Evolutionary conservation across 352 stramenopile species (phyloP), one percentile per base, ranked within the genome.

Genomic region (Phytophthora pini): DNA sequence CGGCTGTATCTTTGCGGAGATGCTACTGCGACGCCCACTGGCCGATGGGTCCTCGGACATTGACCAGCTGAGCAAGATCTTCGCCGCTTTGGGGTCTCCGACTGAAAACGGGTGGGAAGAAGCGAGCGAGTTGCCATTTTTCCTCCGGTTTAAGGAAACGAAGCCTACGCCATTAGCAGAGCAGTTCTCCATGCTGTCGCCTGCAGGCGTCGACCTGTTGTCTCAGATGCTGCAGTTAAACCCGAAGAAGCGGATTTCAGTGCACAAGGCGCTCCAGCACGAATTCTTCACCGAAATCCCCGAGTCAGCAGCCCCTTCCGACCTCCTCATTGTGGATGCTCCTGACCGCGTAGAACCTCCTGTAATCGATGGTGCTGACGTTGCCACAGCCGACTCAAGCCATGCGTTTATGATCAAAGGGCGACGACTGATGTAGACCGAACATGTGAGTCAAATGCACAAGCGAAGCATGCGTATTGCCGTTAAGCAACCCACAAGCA

Each of bases 1-100:
- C 3, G 87, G 87, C 29, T 95, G 85, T 56, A 88, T 95, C 51
- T 93, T 95, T 44, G 83, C 78, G 2, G 87, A 95, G 62, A 74
- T 95, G 74, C 40, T 93, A 44, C 61, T 91, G 48, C 80, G 83
- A 15, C 62, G 62, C 27, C 76, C 83, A 2, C 78, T 87, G 32
- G 87, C 89, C 7, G 82, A 92, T 20, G 85, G 87, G 2, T 71
- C 68, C 1, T 93, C 87, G 17, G 87, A 93, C 52, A 93, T 95
- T 57, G 87, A 93, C 40, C 83, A 93, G 64, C 72, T 94, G 17
- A 92, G 82, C 59, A 74, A 78, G 61, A 87, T 94, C 53, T 94
- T 94, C 24, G 49, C 72, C 0, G 71, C 74, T 4, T 74, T 94
- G 13, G 87, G 87, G 0, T 90, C 82, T 1, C 87, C 87, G 0